These are phyloP conservation scores for Angomonas ambiguus DNA, from an alignment of 208 protist species.

Conservation along the genomic window DNA sequence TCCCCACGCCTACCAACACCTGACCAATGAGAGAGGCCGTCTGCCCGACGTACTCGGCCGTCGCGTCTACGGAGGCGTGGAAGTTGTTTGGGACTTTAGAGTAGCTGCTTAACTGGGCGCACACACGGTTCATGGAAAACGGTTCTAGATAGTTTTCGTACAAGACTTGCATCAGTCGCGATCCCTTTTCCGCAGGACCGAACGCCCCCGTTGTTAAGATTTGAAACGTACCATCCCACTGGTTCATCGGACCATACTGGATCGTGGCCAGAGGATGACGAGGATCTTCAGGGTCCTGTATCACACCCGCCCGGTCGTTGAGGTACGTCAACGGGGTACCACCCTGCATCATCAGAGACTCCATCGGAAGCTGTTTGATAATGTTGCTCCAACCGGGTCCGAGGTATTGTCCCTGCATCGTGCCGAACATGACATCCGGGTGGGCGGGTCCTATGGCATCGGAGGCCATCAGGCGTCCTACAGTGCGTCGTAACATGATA, in stretches of 20 bases:
- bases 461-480: conserved; percentile 25
- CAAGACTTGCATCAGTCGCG: conserved; percentile 81
- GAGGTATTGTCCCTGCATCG: conserved; percentile 77
- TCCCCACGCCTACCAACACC: conserved; percentile 67
- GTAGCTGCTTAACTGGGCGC: conserved; percentile 80
- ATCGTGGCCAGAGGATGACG: conserved; percentile 68
- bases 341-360: conserved; percentile 72
- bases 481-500: conserved; percentile 65
- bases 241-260: conserved; percentile 53
- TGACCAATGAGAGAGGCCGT: conserved; percentile 78
- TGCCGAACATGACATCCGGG: conserved; percentile 79
- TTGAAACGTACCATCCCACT: conserved; percentile 64
- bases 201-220: conserved; percentile 68
- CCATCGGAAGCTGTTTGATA: conserved; percentile 66
- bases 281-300: conserved; percentile 79
- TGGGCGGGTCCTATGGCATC: conserved; percentile 74
- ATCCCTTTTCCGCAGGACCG: conserved; percentile 41
- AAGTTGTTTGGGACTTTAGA: conserved; percentile 88
- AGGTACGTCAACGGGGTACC: conserved; percentile 67
- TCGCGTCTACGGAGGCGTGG: conserved; percentile 74
- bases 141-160: conserved; percentile 89
- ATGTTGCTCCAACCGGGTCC: conserved; percentile 76
- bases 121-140: conserved; percentile 85
- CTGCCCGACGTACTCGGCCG: conserved; percentile 79
- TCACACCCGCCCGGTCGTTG: conserved; percentile 74